Evolutionary conservation across 31 red algal species (phyloP).

Genomic region (Odonthalia washingtoniensis): DNA sequence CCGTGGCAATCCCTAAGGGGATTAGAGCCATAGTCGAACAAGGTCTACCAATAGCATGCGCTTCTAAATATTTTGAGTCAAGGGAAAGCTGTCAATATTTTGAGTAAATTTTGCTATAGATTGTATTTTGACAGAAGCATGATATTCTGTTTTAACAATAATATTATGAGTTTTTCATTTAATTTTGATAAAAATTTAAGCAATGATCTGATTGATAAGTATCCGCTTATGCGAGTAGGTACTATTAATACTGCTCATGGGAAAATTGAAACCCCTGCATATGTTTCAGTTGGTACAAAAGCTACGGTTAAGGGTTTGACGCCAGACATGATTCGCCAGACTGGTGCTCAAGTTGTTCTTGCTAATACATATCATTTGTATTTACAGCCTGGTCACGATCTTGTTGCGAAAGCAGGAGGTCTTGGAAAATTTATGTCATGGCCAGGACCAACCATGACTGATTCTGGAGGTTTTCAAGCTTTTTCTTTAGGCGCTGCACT

Average conservation of each 20-base stretch:
- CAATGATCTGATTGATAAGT: no score
- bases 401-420: slow-evolving; percentile 63
- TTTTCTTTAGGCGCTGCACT: slow-evolving; percentile 35
- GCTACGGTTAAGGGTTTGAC: slow-evolving; percentile 8
- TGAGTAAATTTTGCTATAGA: no score
- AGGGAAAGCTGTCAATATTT: no score
- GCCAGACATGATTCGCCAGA: no score
- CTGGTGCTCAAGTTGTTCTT: slow-evolving; percentile 55
- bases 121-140: no score
- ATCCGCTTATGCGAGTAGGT: not conserved
- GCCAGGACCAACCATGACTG: slow-evolving; percentile 63
- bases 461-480: slow-evolving; percentile 81
- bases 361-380: slow-evolving; percentile 76
- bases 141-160: no score
- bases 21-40: no score
- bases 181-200: no score
- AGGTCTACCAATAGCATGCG: no score
- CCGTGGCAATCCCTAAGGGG: no score
- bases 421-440: slow-evolving; percentile 73
- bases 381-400: slow-evolving; percentile 62
- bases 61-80: no score
- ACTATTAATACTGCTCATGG: slow-evolving; percentile 8
- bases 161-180: no score
- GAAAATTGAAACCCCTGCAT: not conserved
- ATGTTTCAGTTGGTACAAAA: slow-evolving; percentile 2